These are phyloP conservation scores for Iberis amara DNA, from an alignment of 441 rosid species.

Conservation along the genomic window DNA sequence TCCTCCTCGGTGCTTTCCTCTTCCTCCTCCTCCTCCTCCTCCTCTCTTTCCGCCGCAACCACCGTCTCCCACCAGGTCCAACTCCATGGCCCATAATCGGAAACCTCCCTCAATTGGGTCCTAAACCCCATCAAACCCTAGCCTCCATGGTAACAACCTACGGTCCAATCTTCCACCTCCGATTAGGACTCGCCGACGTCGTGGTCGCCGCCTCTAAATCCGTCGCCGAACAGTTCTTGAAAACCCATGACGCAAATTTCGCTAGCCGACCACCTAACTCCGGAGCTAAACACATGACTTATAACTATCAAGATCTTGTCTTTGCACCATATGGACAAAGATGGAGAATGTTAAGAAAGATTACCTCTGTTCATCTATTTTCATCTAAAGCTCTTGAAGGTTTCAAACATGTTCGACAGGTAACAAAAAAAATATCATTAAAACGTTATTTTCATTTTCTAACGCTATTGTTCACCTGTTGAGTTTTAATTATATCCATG, in stretches of 20 bases:
- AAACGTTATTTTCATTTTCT: slow-evolving; percentile 23
- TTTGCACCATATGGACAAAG: slow-evolving; percentile 76
- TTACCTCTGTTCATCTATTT: slow-evolving; percentile 64
- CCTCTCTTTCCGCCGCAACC: slow-evolving; percentile 13
- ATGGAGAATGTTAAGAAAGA: slow-evolving; percentile 81
- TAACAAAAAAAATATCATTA: slow-evolving; percentile 5
- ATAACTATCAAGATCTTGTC: slow-evolving; percentile 76
- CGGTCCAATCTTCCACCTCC: slow-evolving; percentile 71
- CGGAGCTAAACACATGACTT: slow-evolving; percentile 73
- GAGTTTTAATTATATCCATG: neutral
- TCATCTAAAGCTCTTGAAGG: slow-evolving; percentile 77
- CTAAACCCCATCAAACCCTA: slow-evolving; percentile 56
- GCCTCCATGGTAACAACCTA: slow-evolving; percentile 44
- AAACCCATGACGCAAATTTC: slow-evolving; percentile 62
- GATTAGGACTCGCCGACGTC: slow-evolving; percentile 57
- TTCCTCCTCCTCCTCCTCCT: slow-evolving; percentile 6
- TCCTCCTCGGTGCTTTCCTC: slow-evolving; percentile 27
- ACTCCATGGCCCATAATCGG: slow-evolving; percentile 74
- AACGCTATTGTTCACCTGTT: slow-evolving; percentile 16
- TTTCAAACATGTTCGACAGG: slow-evolving; percentile 64
- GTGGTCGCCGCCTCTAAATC: slow-evolving; percentile 72
- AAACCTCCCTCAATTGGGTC: slow-evolving; percentile 69
- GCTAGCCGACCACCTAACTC: slow-evolving; percentile 74
- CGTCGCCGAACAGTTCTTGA: slow-evolving; percentile 67
- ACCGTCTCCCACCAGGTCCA: slow-evolving; percentile 72